Conservation (phyloP, 2,329 filamentous ascomycete genomes). For the Colletotrichum camelliae region DNA sequence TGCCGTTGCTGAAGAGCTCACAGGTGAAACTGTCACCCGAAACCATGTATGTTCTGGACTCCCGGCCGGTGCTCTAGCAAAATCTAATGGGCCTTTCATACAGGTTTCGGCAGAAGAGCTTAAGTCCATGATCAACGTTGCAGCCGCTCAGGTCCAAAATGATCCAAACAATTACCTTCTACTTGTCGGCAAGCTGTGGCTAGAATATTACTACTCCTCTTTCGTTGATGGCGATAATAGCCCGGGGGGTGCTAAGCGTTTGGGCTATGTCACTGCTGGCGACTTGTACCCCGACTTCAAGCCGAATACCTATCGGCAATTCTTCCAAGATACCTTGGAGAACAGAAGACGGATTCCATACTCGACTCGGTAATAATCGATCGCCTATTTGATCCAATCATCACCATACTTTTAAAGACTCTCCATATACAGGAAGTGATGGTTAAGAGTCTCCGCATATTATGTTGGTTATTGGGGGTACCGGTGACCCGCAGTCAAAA, state of each 20-base stretch:
- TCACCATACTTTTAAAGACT: too few species aligned
- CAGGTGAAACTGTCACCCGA: background rate
- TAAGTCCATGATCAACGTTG: background rate
- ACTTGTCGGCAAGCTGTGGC: background rate
- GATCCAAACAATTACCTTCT: background rate
- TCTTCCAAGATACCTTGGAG: background rate
- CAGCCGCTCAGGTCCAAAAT: background rate
- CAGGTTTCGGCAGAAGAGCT: background rate
- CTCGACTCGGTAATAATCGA: background rate
- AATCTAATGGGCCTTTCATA: fast-evolving
- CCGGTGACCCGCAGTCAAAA: too few species aligned
- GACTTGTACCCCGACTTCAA: background rate
- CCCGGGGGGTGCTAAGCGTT: background rate
- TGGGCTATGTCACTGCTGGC: background rate
- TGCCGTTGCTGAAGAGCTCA: background rate
- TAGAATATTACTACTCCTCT: background rate
- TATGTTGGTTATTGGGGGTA: too few species aligned
- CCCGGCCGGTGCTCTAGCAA: background rate
- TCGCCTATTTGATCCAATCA: too few species aligned
- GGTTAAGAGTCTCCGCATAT: too few species aligned
- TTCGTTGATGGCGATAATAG: background rate
- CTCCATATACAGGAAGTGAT: too few species aligned
- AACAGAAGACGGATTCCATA: background rate
- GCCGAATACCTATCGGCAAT: background rate
- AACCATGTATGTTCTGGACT: background rate